These are phyloP conservation scores for Saksenaea oblongispora DNA, from an alignment of 371 early-diverging fungal species.

Conservation along the genomic window DNA sequence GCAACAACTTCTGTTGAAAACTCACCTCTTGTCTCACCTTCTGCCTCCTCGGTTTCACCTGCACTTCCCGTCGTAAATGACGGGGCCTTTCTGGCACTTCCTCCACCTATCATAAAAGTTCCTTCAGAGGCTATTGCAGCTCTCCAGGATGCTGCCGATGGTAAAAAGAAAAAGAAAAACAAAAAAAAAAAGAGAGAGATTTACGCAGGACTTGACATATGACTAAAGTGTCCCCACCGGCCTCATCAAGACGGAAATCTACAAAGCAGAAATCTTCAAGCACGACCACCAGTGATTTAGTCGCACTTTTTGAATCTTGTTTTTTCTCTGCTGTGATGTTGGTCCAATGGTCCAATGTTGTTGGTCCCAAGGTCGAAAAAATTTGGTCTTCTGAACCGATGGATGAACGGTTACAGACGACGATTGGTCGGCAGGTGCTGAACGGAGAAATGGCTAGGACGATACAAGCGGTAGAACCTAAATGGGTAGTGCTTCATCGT, in stretches of 20 bases:
- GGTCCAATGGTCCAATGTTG: conserved; percentile 64
- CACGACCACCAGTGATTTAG: not conserved
- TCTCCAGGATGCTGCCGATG: conserved; percentile 48
- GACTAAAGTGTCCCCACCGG: not conserved
- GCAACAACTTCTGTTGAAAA: conserved; percentile 15
- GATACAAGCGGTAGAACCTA: conserved; percentile 45
- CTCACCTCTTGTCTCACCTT: conserved; percentile 16
- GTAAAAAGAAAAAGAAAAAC: conserved; percentile 16
- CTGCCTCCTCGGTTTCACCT: conserved; percentile 5
- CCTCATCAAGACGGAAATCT: not conserved
- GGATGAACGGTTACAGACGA: conserved; percentile 31
- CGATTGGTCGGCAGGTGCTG: conserved; percentile 59
- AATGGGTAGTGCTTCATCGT: conserved; percentile 58
- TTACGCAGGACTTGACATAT: not conserved
- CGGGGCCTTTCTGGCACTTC: conserved; percentile 17
- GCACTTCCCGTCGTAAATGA: conserved; percentile 8
- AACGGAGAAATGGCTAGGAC: conserved; percentile 59
- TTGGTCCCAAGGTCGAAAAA: conserved; percentile 62
- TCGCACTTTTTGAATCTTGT: conserved; percentile 50
- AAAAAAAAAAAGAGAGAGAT: not conserved
- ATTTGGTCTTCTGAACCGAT: conserved; percentile 38
- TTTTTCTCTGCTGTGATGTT: conserved; percentile 60
- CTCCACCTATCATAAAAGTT: conserved; percentile 32
- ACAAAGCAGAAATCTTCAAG: not conserved
- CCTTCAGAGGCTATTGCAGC: conserved; percentile 52